A percentile compares a stretch with the other conserved stretches of the same genome.
phyloP scores from a whole-genome alignment of 495 filamentous ascomycete species.

The Xylaria flabelliformis region DNA sequence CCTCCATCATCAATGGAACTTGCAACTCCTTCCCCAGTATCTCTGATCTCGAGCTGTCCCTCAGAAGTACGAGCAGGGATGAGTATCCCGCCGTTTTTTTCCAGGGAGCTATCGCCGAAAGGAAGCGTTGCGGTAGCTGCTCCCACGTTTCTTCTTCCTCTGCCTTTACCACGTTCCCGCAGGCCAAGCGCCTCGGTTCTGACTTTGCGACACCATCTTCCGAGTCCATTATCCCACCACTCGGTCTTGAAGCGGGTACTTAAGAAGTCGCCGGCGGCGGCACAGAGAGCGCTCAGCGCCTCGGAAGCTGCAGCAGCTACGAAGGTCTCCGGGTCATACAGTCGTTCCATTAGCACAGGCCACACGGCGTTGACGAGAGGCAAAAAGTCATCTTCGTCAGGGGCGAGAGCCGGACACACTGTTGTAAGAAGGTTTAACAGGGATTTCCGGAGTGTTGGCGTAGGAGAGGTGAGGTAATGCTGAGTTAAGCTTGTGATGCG shows the following conservation, averaged over 20 bases:
- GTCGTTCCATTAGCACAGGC: slow-evolving; percentile 73
- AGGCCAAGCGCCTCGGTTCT: slow-evolving; percentile 40
- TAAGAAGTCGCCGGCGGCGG: slow-evolving; percentile 81
- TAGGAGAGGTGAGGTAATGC: slow-evolving; percentile 84
- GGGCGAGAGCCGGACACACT: slow-evolving; percentile 69
- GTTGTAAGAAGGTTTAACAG: slow-evolving; percentile 76
- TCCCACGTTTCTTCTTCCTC: slow-evolving; percentile 50
- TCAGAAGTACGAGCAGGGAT: slow-evolving; percentile 35
- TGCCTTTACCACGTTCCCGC: slow-evolving; percentile 26
- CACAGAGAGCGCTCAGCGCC: slow-evolving; percentile 66
- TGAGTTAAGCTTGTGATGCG: slow-evolving; percentile 74
- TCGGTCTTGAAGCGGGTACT: slow-evolving; percentile 69
- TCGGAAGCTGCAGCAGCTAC: slow-evolving; percentile 73
- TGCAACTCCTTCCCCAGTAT: slow-evolving; percentile 12
- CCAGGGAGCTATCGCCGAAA: slow-evolving; percentile 20
- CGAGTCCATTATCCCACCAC: slow-evolving; percentile 64
- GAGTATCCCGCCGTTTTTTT: slow-evolving; percentile 35
- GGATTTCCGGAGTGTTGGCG: slow-evolving; percentile 75
- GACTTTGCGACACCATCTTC: slow-evolving; percentile 45
- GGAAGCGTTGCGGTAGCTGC: slow-evolving; percentile 38
- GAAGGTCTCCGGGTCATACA: slow-evolving; percentile 77
- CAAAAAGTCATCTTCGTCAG: slow-evolving; percentile 80
- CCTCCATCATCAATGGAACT: slow-evolving; percentile 11
- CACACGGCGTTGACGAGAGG: slow-evolving; percentile 89
- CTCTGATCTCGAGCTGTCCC: slow-evolving; percentile 26